Percentiles rank a stretch among this genome's conserved stretches.
These are phyloP conservation scores for Ormosia emarginata DNA, from an alignment of 306 rosid genomes.

Conservation along the genomic window DNA sequence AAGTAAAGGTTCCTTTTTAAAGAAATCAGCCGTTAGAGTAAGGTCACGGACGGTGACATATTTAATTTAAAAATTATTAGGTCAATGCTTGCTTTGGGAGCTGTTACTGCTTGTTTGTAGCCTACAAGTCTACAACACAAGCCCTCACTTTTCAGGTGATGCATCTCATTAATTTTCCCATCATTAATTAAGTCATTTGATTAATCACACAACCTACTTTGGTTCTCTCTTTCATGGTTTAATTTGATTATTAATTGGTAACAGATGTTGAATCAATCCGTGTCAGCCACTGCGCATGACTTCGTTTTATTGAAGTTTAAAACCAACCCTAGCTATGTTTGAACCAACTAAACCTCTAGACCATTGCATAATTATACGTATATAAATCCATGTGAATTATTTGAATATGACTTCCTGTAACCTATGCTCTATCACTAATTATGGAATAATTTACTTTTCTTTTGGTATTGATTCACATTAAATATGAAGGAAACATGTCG, in stretches of 20 bases:
- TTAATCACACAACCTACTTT: conserved; percentile 14
- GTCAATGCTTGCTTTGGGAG: conserved; percentile 56
- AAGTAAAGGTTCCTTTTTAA: conserved; percentile 17
- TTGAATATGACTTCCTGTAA: background rate
- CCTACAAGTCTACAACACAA: conserved; percentile 48
- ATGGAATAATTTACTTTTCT: background rate
- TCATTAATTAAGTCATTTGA: background rate
- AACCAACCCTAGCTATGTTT: background rate
- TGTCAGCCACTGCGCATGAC: conserved; percentile 1
- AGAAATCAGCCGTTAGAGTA: conserved; percentile 56
- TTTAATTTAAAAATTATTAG: conserved; percentile 12
- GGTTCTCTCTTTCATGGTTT: conserved; percentile 23
- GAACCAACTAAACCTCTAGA: conserved; percentile 7
- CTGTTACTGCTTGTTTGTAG: conserved; percentile 32
- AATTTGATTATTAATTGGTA: conserved; percentile 7
- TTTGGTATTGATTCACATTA: background rate
- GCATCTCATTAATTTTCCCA: conserved; percentile 24
- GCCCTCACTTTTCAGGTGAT: conserved; percentile 48
- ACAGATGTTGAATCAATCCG: background rate
- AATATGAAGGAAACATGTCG: background rate
- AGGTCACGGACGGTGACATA: conserved; percentile 63
- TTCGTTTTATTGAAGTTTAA: background rate
- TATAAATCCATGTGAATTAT: background rate
- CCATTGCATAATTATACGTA: background rate
- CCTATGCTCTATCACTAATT: background rate